Conservation (phyloP, 169 alveolate genomes). For the Plasmodium adleri region DNA sequence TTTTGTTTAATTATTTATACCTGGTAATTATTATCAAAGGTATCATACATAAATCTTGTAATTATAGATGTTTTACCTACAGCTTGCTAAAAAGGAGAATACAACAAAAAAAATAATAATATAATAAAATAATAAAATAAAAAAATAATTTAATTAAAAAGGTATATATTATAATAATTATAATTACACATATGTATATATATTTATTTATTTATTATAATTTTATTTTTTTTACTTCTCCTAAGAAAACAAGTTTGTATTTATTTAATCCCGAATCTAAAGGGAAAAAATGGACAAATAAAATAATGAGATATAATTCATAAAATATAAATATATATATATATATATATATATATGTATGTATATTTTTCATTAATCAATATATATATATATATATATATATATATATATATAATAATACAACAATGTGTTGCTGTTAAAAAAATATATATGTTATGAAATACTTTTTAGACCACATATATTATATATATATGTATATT, state of each 20-base stretch:
- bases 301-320: neutral
- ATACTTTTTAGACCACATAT: no score
- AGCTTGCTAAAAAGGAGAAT: conserved; percentile 88
- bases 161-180: neutral
- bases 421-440: no score
- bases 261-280: conserved; percentile 83
- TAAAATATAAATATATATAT: no score
- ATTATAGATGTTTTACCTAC: conserved; percentile 99
- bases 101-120: neutral
- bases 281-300: neutral
- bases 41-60: conserved; percentile 97
- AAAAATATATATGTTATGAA: no score
- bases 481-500: no score
- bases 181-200: neutral
- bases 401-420: no score
- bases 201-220: neutral
- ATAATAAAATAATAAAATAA: neutral
- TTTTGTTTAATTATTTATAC: conserved; percentile 75
- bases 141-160: conserved; percentile 1
- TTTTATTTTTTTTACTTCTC: conserved; percentile 83
- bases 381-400: no score
- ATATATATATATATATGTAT: no score
- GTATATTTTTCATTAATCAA: no score
- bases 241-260: conserved; percentile 95
- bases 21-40: conserved; percentile 96